These are phyloP conservation scores for Aureobasidium pullulans DNA, from an alignment of 2,329 filamentous ascomycete genomes.

Conservation along the genomic window DNA sequence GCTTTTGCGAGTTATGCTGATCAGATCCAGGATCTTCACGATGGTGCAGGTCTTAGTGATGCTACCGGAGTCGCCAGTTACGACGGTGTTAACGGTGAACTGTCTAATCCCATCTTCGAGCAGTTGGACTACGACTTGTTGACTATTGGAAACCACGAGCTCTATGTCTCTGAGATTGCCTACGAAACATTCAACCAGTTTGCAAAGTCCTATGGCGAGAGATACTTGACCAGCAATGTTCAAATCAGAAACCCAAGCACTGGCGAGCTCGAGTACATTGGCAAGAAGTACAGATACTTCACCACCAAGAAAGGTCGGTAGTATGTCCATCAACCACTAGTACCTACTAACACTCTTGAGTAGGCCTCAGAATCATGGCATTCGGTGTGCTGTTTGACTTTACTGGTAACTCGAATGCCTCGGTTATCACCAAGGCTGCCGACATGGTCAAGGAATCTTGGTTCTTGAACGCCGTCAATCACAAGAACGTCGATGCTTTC, in stretches of 20 bases:
- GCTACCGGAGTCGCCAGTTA: conserved; percentile 34
- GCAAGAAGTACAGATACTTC: conserved; percentile 43
- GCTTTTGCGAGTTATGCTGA: neutral
- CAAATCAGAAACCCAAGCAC: conserved; percentile 41
- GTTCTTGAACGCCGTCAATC: conserved; percentile 53
- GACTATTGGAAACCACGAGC: conserved; percentile 57
- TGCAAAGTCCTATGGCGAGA: conserved; percentile 49
- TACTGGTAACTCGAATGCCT: conserved; percentile 52
- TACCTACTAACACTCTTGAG: neutral
- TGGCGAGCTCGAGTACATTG: conserved; percentile 39
- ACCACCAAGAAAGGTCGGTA: conserved; percentile 38
- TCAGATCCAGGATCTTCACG: conserved; percentile 48
- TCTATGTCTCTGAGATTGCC: conserved; percentile 55
- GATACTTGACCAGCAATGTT: conserved; percentile 48
- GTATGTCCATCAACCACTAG: neutral
- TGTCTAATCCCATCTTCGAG: conserved; percentile 48
- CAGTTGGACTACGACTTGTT: conserved; percentile 48
- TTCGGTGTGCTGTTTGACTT: conserved; percentile 46
- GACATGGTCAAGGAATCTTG: conserved; percentile 48
- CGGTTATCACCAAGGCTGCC: conserved; percentile 51
- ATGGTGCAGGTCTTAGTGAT: conserved; percentile 57
- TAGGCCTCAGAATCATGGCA: conserved; percentile 43
- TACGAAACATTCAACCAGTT: conserved; percentile 56
- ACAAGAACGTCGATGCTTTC: conserved; percentile 55
- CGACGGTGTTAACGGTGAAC: conserved; percentile 43